A percentile compares a stretch with the other conserved stretches of the same genome.
Evolutionary conservation across 352 stramenopile species (phyloP).

Genomic region (Blastocystis sp.): DNA sequence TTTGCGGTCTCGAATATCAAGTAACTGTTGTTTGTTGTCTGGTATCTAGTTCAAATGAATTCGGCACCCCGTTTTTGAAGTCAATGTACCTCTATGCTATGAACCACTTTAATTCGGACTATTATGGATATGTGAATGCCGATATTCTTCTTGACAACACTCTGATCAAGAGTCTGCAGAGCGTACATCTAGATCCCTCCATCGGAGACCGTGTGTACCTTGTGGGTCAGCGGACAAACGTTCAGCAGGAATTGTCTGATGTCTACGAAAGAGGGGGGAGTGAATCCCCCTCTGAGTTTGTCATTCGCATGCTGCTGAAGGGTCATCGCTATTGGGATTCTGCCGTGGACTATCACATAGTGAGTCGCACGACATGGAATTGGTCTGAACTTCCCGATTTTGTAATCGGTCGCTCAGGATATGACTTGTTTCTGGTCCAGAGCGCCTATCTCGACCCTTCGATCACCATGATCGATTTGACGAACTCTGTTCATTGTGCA

Average conservation of each 20-base stretch:
- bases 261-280: neutral
- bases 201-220: neutral
- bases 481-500: constrained; percentile 58
- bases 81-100: constrained; percentile 25
- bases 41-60: constrained; percentile 23
- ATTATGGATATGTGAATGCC: constrained; percentile 60
- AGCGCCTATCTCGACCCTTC: neutral
- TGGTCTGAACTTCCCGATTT: constrained; percentile 38
- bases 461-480: constrained; percentile 42
- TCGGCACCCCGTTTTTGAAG: constrained; percentile 47
- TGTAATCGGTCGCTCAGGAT: constrained; percentile 43
- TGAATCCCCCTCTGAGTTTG: constrained; percentile 1
- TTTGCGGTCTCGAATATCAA: constrained; percentile 2
- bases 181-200: neutral
- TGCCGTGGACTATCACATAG: constrained; percentile 57
- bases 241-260: constrained; percentile 42
- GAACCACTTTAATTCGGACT: constrained; percentile 38
- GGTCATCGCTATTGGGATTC: constrained; percentile 62
- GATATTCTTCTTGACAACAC: constrained; percentile 56
- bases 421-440: constrained; percentile 48
- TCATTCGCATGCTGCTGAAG: constrained; percentile 37
- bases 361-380: neutral
- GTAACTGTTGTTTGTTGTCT: neutral
- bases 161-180: neutral
- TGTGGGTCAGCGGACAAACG: constrained; percentile 56